Base-by-base conservation (phyloP, 306 rosid genomes). In the Alnus rubra region DNA sequence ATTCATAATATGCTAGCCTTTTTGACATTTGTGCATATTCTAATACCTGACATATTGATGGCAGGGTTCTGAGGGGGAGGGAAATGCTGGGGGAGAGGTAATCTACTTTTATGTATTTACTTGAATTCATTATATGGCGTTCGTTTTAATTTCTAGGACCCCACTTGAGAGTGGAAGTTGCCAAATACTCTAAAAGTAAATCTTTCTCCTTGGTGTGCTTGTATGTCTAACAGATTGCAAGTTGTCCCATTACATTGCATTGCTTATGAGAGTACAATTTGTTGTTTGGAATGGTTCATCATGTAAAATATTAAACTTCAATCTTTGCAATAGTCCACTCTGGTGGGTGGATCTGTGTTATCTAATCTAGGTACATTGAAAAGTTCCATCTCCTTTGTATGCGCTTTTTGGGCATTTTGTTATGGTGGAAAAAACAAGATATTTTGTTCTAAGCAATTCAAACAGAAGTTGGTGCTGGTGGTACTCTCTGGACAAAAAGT, bases 61-160 rank as follows among this genome's bases (percentile, higher is more conserved):
- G 52, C 92, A 92, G 97, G 90, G 81, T 78, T 64, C 84, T 47
- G 83, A 74, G 71, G 88, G 15, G 50, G 82, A 65, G 2, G 76
- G 58, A 74, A 73, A 62, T 74, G 47, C 54, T 23, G 71, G 72
- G 55, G 88, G 51, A 71, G 88, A 69, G 89, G 96, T 90, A 83
- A 82, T 81, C 55, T 49, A 67, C 55, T 54, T 45, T 51, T 15
- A 39, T 15, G 23, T 14, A 63, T 63, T 1, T 47, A 59, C 68
- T 71, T 78, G 52, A 69, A 51, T 88, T 68, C 3, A 53, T 53
- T 67, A 37, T 51, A 42, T 39, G 28, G 13, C 59, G 33, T 69
- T 4, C 42, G 3, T 39, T 67, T 56, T 73, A 70, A 54, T 13
- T 49, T 31, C 39, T 16, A 58, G 28, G 6, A 4, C 18, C 47